Evolutionary conservation across 2,329 filamentous ascomycete genomes (phyloP), one percentile per base, ranked within the genome.

Genomic region (Pyricularia sp.): DNA sequence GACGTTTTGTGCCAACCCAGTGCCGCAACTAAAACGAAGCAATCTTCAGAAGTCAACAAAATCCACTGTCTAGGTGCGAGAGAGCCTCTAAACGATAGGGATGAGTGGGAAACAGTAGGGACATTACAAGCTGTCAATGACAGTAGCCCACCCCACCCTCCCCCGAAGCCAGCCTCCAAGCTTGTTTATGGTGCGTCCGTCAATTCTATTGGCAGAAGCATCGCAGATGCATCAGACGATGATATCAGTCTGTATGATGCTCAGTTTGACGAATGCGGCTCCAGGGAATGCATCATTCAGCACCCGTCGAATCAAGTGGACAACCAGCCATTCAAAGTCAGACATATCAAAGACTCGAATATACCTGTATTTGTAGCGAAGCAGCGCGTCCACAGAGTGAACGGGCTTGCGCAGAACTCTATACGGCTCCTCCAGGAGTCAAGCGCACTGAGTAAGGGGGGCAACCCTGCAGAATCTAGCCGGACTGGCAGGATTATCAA

Each of bases 161-260:
- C 42, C 20, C 59, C 26, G n/a, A 42, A 50, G 33, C 59, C 66
- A 23, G 11, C 36, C n/a, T 25, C 65, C 42, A 67, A 59, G 55
- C 20, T 36, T 58, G 9, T 11, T 20, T 30, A 33, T 25, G 64
- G 31, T 26, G 64, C 12, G 20, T 65, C 64, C n/a, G 58, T 68
- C 64, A 72, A 73, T 23, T 28, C 66, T 4, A 71, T 70, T 0
- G 81, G 81, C 11, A 82, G 79, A 71, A 84, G 82, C 69, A 71
- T 84, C 26, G 82, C 82, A 2, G 78, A 84, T 69, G 77, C 80
- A 7, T 83, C 82, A 0, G 81, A 83, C 63, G 70, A 69, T 25
- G 69, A 70, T 30, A 64, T 71, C 26, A 73, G 69, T 31, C 71
- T 72, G 5, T 68, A 50, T 25, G 50, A 64, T 1, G 58, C 68